These are phyloP conservation scores for Lepidium africanum DNA, from an alignment of 345 rosid genomes.

Conservation along the genomic window DNA sequence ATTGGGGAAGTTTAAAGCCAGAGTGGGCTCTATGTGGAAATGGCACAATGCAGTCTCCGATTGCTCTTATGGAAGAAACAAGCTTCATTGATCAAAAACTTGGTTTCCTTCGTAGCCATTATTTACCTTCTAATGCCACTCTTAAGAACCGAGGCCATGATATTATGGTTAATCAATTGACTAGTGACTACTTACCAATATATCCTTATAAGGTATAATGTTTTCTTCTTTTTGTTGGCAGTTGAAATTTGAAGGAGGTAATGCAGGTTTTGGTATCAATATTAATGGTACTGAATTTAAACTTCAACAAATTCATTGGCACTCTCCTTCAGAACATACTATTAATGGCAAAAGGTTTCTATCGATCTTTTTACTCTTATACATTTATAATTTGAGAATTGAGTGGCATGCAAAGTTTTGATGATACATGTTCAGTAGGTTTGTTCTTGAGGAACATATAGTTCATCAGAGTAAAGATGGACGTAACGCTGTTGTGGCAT, in stretches of 20 bases:
- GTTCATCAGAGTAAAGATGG: slow-evolving; percentile 49
- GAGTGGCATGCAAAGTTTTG: not conserved
- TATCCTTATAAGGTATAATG: not conserved
- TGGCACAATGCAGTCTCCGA: slow-evolving; percentile 86
- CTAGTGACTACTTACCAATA: not conserved
- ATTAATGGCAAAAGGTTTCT: slow-evolving; percentile 54
- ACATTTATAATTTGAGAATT: not conserved
- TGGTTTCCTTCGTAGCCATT: slow-evolving; percentile 40
- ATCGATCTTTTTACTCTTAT: not conserved
- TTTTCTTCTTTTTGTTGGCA: not conserved
- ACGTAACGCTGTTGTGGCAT: slow-evolving; percentile 40
- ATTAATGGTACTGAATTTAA: slow-evolving; percentile 40
- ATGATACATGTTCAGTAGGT: not conserved
- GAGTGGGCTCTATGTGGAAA: slow-evolving; percentile 56
- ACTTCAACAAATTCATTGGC: slow-evolving; percentile 75
- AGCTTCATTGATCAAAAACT: slow-evolving; percentile 40
- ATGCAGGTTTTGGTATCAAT: slow-evolving; percentile 38
- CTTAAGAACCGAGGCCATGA: slow-evolving; percentile 83
- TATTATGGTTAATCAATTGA: slow-evolving; percentile 43
- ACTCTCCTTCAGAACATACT: slow-evolving; percentile 75
- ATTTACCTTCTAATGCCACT: slow-evolving; percentile 48
- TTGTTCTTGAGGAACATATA: slow-evolving; percentile 65
- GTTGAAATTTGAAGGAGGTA: slow-evolving; percentile 48
- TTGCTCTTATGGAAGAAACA: slow-evolving; percentile 42
- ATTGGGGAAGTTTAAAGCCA: slow-evolving; percentile 64